Evolutionary conservation across 164 flowering plant species (phyloP), one percentile per base, ranked within the genome.

Genomic region (Pachysandra terminalis): DNA sequence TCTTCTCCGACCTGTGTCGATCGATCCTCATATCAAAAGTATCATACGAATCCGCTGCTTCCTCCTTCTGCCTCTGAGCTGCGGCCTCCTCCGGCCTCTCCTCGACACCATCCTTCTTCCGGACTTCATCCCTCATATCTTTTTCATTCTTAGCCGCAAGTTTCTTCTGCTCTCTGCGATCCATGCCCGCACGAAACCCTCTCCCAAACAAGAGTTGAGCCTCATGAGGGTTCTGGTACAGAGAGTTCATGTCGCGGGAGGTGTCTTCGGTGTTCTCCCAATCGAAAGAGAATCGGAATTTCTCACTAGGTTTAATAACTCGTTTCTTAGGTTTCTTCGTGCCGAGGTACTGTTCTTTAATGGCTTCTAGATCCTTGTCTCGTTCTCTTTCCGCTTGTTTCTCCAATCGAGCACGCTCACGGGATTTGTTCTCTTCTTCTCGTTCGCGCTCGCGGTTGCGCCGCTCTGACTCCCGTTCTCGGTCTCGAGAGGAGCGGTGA

Each of bases 231-330:
- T 90, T 89, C 66, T 93, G 98, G 68, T 93, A 93, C 17, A 93
- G 77, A 5, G 53, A 26, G 58, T 92, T 92, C 96, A 90, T 90
- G 61, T 92, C 97, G 3, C 92, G 81, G 0, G 95, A 90, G 10
- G 98, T 92, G 67, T 92, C 98, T 65, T 92, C 98, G 0, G 95
- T 87, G 79, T 92, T 92, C 80, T 92, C 98, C 98, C 98, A 92
- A 71, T 92, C 96, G 72, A 92, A 92, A 0, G 98, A 92, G 65
- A 92, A 92, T 4, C 98, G 77, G 59, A 92, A 92, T 81, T 92
- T 92, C 86, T 92, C 96, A 70, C 96, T 90, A 0, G 96, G 94
- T 71, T 90, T 91, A 52, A 92, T 92, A 1, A 90, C 96, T 25
- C 96, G 78, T 74, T 92, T 92, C 81, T 92, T 92, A 13, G 98